Evolutionary conservation across 2,329 filamentous ascomycete species (phyloP).

Genomic region (Fusarium hostae): DNA sequence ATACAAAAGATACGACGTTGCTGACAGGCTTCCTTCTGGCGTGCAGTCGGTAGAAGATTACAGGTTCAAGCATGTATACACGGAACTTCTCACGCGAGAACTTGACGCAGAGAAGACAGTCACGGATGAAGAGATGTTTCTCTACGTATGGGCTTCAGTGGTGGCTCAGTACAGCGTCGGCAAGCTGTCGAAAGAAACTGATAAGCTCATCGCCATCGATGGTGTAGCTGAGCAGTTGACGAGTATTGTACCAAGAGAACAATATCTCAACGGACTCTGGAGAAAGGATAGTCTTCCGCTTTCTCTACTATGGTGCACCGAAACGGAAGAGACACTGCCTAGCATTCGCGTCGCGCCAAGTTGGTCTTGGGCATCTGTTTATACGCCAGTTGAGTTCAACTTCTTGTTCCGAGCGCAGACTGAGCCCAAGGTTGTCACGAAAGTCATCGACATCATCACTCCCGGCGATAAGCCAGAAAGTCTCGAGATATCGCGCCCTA

Average conservation of each 20-base stretch:
- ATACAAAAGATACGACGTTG: not conserved
- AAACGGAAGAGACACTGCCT: not conserved
- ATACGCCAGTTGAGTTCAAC: not conserved
- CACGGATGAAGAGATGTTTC: not conserved
- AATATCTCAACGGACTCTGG: slow-evolving; percentile 6
- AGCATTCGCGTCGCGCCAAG: not conserved
- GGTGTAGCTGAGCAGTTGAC: slow-evolving; percentile 4
- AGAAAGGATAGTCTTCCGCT: not conserved
- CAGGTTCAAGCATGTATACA: slow-evolving; percentile 10
- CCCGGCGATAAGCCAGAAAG: not conserved
- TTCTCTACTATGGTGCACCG: not conserved
- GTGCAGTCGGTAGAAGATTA: not conserved
- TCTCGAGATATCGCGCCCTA: not conserved
- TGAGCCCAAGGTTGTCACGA: not conserved
- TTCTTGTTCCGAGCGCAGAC: slow-evolving; percentile 7
- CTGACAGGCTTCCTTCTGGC: not conserved
- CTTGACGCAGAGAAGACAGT: fast-evolving
- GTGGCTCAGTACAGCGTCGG: slow-evolving; percentile 7
- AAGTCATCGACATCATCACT: not conserved
- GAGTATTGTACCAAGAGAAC: not conserved
- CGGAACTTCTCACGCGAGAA: not conserved
- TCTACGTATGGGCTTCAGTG: slow-evolving; percentile 9
- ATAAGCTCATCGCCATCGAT: slow-evolving; percentile 2
- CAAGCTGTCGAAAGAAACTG: not conserved
- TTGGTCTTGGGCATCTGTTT: slow-evolving; percentile 11